Conservation (phyloP, 2,329 filamentous ascomycete genomes). For the Rachicladosporium sp. region DNA sequence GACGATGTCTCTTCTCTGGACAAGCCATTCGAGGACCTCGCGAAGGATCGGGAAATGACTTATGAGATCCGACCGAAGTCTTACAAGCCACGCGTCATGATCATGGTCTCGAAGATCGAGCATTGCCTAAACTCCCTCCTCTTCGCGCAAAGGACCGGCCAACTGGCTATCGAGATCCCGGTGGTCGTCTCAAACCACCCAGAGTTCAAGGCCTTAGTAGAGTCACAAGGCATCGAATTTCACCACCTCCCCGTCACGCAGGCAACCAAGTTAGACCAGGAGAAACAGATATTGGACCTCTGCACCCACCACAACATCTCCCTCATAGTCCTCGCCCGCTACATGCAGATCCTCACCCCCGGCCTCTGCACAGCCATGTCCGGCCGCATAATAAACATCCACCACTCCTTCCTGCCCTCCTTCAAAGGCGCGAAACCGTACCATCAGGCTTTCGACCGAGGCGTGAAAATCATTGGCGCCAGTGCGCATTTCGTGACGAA, state of each 20-base stretch:
- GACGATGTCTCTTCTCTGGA: slow-evolving; percentile 37
- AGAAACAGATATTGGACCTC: slow-evolving; percentile 57
- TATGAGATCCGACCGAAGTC: slow-evolving; percentile 58
- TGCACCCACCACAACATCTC: slow-evolving; percentile 59
- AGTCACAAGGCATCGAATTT: slow-evolving; percentile 66
- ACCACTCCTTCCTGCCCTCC: slow-evolving; percentile 73
- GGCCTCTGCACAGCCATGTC: slow-evolving; percentile 65
- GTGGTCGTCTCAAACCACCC: slow-evolving; percentile 74
- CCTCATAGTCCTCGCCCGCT: slow-evolving; percentile 67
- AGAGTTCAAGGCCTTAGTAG: slow-evolving; percentile 56
- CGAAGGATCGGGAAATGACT: slow-evolving; percentile 52
- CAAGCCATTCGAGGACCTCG: slow-evolving; percentile 48
- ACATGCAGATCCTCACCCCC: slow-evolving; percentile 78
- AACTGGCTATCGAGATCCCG: slow-evolving; percentile 63
- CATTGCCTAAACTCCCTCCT: slow-evolving; percentile 77
- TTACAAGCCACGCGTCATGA: slow-evolving; percentile 62
- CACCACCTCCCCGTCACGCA: slow-evolving; percentile 67
- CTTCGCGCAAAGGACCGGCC: slow-evolving; percentile 63
- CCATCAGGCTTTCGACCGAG: slow-evolving; percentile 74
- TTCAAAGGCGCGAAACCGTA: slow-evolving; percentile 87
- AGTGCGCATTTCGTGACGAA: slow-evolving; percentile 79
- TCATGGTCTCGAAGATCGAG: slow-evolving; percentile 84
- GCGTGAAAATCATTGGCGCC: slow-evolving; percentile 79
- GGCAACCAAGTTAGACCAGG: slow-evolving; percentile 66
- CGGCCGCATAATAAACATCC: slow-evolving; percentile 83